Evolutionary conservation across 2,329 filamentous ascomycete species (phyloP).

Genomic region (Alternaria gansuensis): DNA sequence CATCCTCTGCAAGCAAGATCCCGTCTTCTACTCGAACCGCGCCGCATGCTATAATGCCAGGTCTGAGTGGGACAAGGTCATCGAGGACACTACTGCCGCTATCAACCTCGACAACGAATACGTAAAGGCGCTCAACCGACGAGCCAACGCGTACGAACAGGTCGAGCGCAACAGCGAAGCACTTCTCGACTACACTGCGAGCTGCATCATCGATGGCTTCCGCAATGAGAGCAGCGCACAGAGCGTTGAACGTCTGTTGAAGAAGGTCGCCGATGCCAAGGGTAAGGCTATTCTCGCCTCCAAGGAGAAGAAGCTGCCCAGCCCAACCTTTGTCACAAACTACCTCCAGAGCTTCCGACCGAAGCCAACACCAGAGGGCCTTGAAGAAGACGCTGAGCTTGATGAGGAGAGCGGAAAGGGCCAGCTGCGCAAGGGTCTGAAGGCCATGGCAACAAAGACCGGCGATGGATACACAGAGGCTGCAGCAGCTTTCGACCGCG

Average conservation of each 20-base stretch:
- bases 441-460: conserved; percentile 84
- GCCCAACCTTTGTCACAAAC: conserved; percentile 96
- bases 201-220: conserved; percentile 98
- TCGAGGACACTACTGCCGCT: conserved; percentile 95
- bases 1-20: conserved; percentile 95
- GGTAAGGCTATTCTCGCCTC: conserved; percentile 84
- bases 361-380: conserved; percentile 77
- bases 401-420: conserved; percentile 81
- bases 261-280: conserved; percentile 96
- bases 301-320: conserved; percentile 87
- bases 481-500: conserved; percentile 83
- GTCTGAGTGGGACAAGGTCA: conserved; percentile 91
- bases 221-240: conserved; percentile 88
- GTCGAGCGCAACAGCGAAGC: conserved; percentile 91
- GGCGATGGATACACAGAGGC: conserved; percentile 92
- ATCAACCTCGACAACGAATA: conserved; percentile 94
- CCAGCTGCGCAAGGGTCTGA: conserved; percentile 83
- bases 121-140: conserved; percentile 95
- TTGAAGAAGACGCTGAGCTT: conserved; percentile 83
- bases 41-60: conserved; percentile 97
- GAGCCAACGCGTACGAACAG: conserved; percentile 96
- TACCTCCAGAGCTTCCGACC: conserved; percentile 98
- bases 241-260: conserved; percentile 89
- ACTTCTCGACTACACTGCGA: conserved; percentile 95
- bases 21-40: conserved; percentile 98